Evolutionary conservation across 768 basidiomycete species (phyloP).

Genomic region (Macrocybe gigantea): DNA sequence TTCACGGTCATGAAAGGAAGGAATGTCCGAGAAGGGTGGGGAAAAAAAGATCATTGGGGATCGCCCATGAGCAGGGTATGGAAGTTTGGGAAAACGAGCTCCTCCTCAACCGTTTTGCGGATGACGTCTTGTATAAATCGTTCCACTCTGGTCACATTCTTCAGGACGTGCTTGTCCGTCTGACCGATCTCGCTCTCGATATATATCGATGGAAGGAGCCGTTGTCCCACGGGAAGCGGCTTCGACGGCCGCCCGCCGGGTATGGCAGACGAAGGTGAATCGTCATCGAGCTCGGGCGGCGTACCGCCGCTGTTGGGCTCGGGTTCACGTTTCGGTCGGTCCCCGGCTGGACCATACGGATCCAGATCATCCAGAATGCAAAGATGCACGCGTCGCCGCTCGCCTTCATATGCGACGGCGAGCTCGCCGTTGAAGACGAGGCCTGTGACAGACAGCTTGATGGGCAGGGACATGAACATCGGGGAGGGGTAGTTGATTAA

Average conservation of each 20-base stretch:
- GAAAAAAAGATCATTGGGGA: too few species aligned
- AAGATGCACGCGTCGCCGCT: constrained; percentile 74
- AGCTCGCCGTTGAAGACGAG: constrained; percentile 84
- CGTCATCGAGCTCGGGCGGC: constrained; percentile 62
- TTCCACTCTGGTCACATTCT: constrained; percentile 94
- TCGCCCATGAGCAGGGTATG: constrained; percentile 53
- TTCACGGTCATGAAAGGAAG: not conserved
- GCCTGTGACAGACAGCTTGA: constrained; percentile 88
- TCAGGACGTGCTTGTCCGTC: constrained; percentile 89
- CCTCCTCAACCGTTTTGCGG: constrained; percentile 91
- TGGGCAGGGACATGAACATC: constrained; percentile 94
- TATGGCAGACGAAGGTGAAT: constrained; percentile 26
- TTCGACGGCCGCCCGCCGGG: constrained; percentile 46
- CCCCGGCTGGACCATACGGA: constrained; percentile 71
- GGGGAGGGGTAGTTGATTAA: constrained; percentile 96
- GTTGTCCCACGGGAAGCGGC: constrained; percentile 72
- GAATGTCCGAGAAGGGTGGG: not conserved
- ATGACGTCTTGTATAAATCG: constrained; percentile 94
- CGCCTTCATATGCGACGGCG: constrained; percentile 87
- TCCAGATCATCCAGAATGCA: constrained; percentile 87
- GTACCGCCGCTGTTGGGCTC: constrained; percentile 32
- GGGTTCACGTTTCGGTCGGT: constrained; percentile 43
- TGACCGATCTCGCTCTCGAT: constrained; percentile 98
- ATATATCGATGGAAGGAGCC: constrained; percentile 78
- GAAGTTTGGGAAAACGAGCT: constrained; percentile 94